These are phyloP conservation scores for Colletotrichum tanaceti DNA, from an alignment of 2,329 filamentous ascomycete genomes.

Conservation along the genomic window DNA sequence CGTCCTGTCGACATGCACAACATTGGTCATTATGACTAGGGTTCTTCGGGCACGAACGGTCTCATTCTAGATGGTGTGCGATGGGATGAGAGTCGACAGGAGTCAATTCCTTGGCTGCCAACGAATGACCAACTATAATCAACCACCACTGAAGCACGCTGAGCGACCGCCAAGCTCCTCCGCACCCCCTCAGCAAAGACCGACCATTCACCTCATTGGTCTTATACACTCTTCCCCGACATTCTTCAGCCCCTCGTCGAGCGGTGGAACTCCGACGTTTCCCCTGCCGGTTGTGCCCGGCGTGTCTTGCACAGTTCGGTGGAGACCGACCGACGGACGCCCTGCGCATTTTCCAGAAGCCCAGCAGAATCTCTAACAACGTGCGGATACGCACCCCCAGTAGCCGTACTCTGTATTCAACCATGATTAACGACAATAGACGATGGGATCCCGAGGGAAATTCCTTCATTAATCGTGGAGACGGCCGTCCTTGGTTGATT, in stretches of 20 bases:
- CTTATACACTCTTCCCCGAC: conserved; percentile 16
- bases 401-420: too few species aligned
- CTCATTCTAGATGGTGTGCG: background rate
- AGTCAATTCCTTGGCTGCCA: background rate
- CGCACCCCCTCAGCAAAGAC: background rate
- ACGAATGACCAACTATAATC: conserved; percentile 14
- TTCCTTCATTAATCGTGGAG: background rate
- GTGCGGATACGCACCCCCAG: background rate
- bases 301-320: conserved; percentile 16
- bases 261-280: conserved; percentile 37
- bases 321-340: conserved; percentile 28
- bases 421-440: background rate
- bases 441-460: conserved; percentile 14
- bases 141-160: background rate
- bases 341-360: conserved; percentile 39
- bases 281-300: conserved; percentile 31
- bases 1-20: conserved; percentile 34
- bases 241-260: conserved; percentile 21
- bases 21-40: conserved; percentile 30
- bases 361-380: conserved; percentile 12
- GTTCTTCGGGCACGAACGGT: background rate
- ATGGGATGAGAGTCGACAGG: background rate
- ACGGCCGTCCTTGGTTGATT: background rate
- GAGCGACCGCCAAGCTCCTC: background rate
- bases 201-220: conserved; percentile 14